Evolutionary conservation across 2,329 filamentous ascomycete genomes (phyloP).

Genomic region (Apiospora phragmitis): DNA sequence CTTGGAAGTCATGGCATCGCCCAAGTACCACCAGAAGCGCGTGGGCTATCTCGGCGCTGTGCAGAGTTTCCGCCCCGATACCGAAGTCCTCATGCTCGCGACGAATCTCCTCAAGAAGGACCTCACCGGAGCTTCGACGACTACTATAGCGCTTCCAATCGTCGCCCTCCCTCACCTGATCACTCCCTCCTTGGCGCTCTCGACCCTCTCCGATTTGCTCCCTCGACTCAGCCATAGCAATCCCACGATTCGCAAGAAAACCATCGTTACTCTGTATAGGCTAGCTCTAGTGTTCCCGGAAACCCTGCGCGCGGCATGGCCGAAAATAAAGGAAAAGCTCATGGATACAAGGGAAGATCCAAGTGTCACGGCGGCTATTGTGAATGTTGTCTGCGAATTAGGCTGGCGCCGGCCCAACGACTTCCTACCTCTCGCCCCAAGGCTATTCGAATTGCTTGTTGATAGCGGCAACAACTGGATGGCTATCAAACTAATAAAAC

Average conservation of each 20-base stretch:
- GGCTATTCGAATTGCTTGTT: constrained; percentile 89
- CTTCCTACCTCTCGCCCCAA: constrained; percentile 86
- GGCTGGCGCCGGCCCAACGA: constrained; percentile 93
- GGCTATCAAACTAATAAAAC: constrained; percentile 98
- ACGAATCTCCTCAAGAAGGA: constrained; percentile 98
- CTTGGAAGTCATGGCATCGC: constrained; percentile 96
- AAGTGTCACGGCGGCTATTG: constrained; percentile 91
- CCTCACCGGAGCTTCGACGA: constrained; percentile 69
- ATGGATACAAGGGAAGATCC: constrained; percentile 89
- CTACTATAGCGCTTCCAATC: constrained; percentile 82
- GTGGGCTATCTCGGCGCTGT: constrained; percentile 94
- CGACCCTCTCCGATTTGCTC: constrained; percentile 81
- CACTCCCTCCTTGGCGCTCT: constrained; percentile 88
- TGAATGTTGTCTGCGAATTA: constrained; percentile 95
- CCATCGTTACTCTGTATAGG: constrained; percentile 89
- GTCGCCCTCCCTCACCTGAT: constrained; percentile 92
- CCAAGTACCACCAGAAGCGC: constrained; percentile 92
- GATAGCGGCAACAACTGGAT: constrained; percentile 98
- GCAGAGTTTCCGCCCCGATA: constrained; percentile 93
- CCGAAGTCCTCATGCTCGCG: constrained; percentile 95
- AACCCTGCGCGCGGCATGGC: constrained; percentile 88
- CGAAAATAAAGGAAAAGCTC: constrained; percentile 92
- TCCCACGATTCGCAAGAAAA: constrained; percentile 88
- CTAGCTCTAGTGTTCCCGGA: constrained; percentile 96
- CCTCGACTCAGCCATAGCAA: constrained; percentile 86